phyloP scores from a whole-genome alignment of 2,329 filamentous ascomycete species.

The Pyrenochaeta sp. region DNA sequence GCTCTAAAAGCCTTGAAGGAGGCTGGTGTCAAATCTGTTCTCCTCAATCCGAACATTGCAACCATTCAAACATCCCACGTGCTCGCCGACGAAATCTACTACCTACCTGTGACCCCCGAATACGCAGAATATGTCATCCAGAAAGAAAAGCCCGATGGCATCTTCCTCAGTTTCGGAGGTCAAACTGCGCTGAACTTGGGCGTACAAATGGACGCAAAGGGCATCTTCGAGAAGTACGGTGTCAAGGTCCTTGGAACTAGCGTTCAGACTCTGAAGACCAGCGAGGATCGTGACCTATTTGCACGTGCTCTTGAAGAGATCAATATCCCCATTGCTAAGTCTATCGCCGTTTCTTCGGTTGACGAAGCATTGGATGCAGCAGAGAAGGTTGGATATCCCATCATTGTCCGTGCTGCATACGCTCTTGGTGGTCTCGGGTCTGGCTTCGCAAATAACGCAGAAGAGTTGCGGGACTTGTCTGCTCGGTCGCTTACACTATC shows the following conservation, averaged over 20 bases:
- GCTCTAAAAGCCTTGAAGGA: slow-evolving; percentile 97
- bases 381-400: slow-evolving; percentile 87
- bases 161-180: slow-evolving; percentile 96
- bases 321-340: slow-evolving; percentile 95
- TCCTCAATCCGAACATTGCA: slow-evolving; percentile 98
- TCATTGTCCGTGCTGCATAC: slow-evolving; percentile 97
- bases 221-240: slow-evolving; percentile 92
- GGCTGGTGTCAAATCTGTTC: slow-evolving; percentile 86
- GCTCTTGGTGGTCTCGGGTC: slow-evolving; percentile 95
- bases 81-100: slow-evolving; percentile 97
- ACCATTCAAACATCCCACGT: slow-evolving; percentile 98
- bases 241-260: slow-evolving; percentile 96
- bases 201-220: slow-evolving; percentile 96
- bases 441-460: slow-evolving; percentile 91
- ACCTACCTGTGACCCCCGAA: slow-evolving; percentile 95
- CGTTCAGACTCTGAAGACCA: slow-evolving; percentile 91
- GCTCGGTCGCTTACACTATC: slow-evolving; percentile 91
- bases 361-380: slow-evolving; percentile 93
- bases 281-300: slow-evolving; percentile 95
- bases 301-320: slow-evolving; percentile 96
- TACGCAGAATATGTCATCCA: slow-evolving; percentile 98
- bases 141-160: slow-evolving; percentile 92
- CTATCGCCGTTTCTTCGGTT: slow-evolving; percentile 87
- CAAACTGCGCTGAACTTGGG: slow-evolving; percentile 97
- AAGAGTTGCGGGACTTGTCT: slow-evolving; percentile 92